A percentile compares a stretch with the other conserved stretches of the same genome.
Conservation (phyloP, 306 rosid species). For the Vigna hirtella region DNA sequence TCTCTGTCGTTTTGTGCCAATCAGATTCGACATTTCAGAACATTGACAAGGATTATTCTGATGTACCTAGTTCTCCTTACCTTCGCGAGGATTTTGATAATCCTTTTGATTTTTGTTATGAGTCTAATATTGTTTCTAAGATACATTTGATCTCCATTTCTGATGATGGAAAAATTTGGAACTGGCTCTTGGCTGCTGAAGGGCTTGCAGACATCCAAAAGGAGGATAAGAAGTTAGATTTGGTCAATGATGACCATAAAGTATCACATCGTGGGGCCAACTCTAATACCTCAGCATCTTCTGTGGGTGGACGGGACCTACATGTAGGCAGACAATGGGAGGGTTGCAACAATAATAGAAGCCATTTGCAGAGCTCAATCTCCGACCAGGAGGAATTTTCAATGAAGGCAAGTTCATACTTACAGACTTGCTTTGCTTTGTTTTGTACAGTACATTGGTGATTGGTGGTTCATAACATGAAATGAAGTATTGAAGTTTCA, state of each 20-base stretch:
- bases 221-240: constrained; percentile 53
- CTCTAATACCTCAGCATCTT: constrained; percentile 49
- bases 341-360: constrained; percentile 47
- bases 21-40: constrained; percentile 81
- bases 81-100: constrained; percentile 73
- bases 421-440: constrained; percentile 41
- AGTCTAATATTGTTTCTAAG: constrained; percentile 64
- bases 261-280: constrained; percentile 50
- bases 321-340: constrained; percentile 57
- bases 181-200: constrained; percentile 91
- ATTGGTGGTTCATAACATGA: not conserved
- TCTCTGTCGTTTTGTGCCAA: constrained; percentile 73
- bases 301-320: constrained; percentile 50
- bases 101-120: constrained; percentile 85
- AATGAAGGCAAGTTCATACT: constrained; percentile 65
- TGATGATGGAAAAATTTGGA: constrained; percentile 97
- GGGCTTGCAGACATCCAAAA: constrained; percentile 62
- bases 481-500: not conserved
- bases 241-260: constrained; percentile 49
- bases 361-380: constrained; percentile 48
- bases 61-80: constrained; percentile 70
- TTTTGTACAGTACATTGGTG: constrained; percentile 25
- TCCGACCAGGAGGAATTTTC: constrained; percentile 57
- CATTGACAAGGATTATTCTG: constrained; percentile 68
- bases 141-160: constrained; percentile 85